These are phyloP conservation scores for Picea mariana DNA, from an alignment of 83 land plant genomes.

Conservation along the genomic window DNA sequence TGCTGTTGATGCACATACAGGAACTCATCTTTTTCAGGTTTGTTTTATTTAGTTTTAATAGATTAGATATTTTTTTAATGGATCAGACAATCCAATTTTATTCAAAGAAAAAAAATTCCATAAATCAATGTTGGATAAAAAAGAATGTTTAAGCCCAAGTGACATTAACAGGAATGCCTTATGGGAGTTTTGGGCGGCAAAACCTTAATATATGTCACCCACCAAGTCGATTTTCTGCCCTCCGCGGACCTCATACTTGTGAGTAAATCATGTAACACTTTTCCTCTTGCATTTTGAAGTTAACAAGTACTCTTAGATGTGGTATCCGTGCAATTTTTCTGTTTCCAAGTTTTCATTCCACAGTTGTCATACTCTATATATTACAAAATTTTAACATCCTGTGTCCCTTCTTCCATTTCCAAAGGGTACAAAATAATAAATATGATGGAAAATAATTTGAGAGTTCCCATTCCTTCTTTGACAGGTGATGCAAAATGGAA, in stretches of 20 bases:
- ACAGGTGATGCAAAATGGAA: conserved; percentile 86
- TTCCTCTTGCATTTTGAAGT: not conserved
- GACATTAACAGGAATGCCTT: conserved; percentile 64
- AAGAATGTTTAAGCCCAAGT: too few species aligned
- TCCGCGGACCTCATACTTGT: conserved; percentile 85
- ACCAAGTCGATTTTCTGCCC: conserved; percentile 94
- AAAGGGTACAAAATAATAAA: not conserved
- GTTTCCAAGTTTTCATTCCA: not conserved
- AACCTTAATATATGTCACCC: conserved; percentile 82
- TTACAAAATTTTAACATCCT: not conserved
- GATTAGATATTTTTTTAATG: too few species aligned
- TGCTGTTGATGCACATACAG: conserved; percentile 97
- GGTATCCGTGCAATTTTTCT: not conserved
- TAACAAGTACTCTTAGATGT: not conserved
- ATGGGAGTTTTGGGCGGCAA: conserved; percentile 69
- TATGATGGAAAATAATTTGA: not conserved
- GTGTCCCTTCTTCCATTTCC: not conserved
- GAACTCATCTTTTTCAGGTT: conserved; percentile 72
- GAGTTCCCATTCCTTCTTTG: not conserved
- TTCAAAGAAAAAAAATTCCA: too few species aligned
- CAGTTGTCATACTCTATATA: not conserved
- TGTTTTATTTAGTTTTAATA: conserved; percentile 2
- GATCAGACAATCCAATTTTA: too few species aligned
- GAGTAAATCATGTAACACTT: conserved; percentile 13
- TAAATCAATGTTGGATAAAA: too few species aligned